Conservation (phyloP, 1,139 yeast genomes). For the Groenewaldozyma sp. region DNA sequence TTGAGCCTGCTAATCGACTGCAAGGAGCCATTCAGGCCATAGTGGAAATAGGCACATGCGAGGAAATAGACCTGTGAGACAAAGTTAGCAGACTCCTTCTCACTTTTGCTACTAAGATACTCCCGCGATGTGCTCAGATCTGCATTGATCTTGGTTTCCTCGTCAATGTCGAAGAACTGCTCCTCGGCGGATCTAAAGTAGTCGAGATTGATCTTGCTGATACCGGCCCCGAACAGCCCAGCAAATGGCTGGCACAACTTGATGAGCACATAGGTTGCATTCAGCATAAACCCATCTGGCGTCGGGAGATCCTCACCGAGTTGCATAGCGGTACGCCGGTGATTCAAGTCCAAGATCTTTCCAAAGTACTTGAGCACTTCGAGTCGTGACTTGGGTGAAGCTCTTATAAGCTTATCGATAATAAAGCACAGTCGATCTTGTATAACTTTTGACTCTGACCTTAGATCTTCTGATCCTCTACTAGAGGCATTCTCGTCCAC, state of each 20-base stretch:
- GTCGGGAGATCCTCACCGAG: constrained; percentile 61
- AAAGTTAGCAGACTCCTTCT: constrained; percentile 42
- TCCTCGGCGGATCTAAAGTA: constrained; percentile 35
- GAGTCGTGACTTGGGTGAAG: constrained; percentile 54
- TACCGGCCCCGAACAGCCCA: constrained; percentile 46
- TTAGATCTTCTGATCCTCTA: constrained; percentile 19
- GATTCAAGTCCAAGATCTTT: constrained; percentile 65
- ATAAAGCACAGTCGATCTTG: constrained; percentile 47
- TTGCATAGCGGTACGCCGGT: constrained; percentile 80
- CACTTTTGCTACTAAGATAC: constrained; percentile 33
- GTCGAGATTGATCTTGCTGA: constrained; percentile 66
- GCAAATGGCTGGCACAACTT: constrained; percentile 78
- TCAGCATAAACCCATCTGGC: constrained; percentile 75
- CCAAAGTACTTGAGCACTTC: constrained; percentile 62
- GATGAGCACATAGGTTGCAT: constrained; percentile 57
- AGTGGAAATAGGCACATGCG: constrained; percentile 70
- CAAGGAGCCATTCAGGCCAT: constrained; percentile 77
- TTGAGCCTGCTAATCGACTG: constrained; percentile 49
- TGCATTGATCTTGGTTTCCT: constrained; percentile 77
- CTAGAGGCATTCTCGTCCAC: constrained; percentile 12
- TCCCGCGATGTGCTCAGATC: constrained; percentile 61
- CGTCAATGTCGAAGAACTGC: constrained; percentile 52
- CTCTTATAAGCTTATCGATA: constrained; percentile 67
- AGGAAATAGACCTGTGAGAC: constrained; percentile 82
- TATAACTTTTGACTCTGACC: constrained; percentile 24